Conservation (phyloP, 805 yeast genomes). For the Kodamaea fukazawae region DNA sequence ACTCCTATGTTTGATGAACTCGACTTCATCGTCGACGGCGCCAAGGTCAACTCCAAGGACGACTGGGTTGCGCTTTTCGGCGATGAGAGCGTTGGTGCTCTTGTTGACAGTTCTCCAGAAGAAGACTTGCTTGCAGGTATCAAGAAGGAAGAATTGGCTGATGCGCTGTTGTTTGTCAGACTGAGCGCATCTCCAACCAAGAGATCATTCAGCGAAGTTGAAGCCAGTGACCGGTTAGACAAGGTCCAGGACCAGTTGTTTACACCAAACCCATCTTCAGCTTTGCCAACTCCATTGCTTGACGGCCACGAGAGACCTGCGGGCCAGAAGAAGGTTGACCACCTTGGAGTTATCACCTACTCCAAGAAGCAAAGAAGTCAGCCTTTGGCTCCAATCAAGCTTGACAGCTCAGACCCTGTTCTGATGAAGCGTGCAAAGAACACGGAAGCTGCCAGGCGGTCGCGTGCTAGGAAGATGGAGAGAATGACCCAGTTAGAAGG, state of each 20-base stretch:
- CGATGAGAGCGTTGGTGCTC: slow-evolving; percentile 18
- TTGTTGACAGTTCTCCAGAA: slow-evolving; percentile 19
- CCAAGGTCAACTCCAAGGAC: slow-evolving; percentile 38
- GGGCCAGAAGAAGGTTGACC: slow-evolving; percentile 48
- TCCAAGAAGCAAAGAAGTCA: slow-evolving; percentile 70
- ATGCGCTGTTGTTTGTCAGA: slow-evolving; percentile 8
- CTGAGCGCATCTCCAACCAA: slow-evolving; percentile 12
- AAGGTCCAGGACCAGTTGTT: slow-evolving; percentile 19
- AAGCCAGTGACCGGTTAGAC: background rate
- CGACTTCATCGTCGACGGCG: slow-evolving; percentile 42
- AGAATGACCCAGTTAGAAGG: slow-evolving; percentile 81
- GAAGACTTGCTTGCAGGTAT: slow-evolving; percentile 12
- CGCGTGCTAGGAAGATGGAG: slow-evolving; percentile 89
- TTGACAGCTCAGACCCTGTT: slow-evolving; percentile 60
- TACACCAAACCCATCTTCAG: slow-evolving; percentile 30
- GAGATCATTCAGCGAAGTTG: slow-evolving; percentile 8
- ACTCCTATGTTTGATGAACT: slow-evolving; percentile 63
- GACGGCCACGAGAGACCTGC: slow-evolving; percentile 12
- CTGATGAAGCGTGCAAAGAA: slow-evolving; percentile 90
- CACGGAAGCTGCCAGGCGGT: slow-evolving; percentile 96
- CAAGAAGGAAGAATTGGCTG: slow-evolving; percentile 10
- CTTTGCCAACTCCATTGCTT: slow-evolving; percentile 34
- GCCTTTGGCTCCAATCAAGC: slow-evolving; percentile 69
- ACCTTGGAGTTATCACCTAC: slow-evolving; percentile 72
- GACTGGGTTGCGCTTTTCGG: slow-evolving; percentile 65